A percentile compares a stretch with the other conserved stretches of the same genome.
phyloP scores from a whole-genome alignment of 2,329 filamentous ascomycete genomes.

The Claviceps maximensis region DNA sequence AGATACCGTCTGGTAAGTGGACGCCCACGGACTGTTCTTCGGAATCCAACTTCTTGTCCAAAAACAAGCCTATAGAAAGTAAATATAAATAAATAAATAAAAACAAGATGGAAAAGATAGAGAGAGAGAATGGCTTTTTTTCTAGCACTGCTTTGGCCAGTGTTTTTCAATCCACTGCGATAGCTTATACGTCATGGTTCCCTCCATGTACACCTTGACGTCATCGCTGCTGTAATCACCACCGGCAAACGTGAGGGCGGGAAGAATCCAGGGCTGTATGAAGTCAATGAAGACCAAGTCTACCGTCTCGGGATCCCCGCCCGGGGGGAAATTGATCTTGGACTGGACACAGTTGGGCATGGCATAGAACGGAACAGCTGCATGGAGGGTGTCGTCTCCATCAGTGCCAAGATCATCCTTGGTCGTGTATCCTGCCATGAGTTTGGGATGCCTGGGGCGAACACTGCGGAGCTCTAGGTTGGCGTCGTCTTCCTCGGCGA shows the following conservation, averaged over 20 bases:
- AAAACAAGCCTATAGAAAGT: no score
- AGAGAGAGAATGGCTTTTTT: no score
- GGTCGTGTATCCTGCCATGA: constrained; percentile 71
- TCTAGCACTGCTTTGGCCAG: constrained; percentile 38
- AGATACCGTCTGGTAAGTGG: no score
- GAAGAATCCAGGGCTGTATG: constrained; percentile 66
- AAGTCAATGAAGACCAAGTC: constrained; percentile 91
- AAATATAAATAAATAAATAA: no score
- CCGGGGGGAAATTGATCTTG: constrained; percentile 45
- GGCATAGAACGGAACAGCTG: constrained; percentile 56
- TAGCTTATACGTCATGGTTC: constrained; percentile 42
- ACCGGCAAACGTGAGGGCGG: constrained; percentile 53
- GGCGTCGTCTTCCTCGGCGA: constrained; percentile 9
- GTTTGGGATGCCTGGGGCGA: constrained; percentile 11
- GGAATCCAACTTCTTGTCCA: no score
- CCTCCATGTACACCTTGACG: constrained; percentile 38
- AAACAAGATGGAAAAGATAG: no score
- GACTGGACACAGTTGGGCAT: constrained; percentile 78
- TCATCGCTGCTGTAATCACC: constrained; percentile 35
- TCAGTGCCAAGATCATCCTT: constrained; percentile 69
- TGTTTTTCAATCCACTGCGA: constrained; percentile 44
- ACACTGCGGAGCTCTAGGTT: constrained; percentile 20
- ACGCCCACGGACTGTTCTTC: no score
- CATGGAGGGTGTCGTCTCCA: constrained; percentile 83
- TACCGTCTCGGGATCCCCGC: constrained; percentile 52